Percentiles rank a stretch among this genome's conserved stretches.
phyloP scores from a whole-genome alignment of 805 yeast genomes.

The Starmerella apicola region DNA sequence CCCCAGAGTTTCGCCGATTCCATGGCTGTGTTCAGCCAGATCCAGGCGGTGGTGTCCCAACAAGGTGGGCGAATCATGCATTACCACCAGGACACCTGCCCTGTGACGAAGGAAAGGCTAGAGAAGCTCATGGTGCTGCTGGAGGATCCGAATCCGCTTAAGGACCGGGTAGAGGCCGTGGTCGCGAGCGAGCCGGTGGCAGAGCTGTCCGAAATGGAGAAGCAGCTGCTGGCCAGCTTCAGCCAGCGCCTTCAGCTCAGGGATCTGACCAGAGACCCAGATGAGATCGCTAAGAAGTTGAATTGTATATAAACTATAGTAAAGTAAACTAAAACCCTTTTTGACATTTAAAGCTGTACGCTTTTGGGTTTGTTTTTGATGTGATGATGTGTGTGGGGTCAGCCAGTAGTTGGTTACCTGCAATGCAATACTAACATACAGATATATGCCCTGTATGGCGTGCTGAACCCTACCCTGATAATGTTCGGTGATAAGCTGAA shows the following conservation, averaged over 20 bases:
- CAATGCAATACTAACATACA: too few relatives aligned
- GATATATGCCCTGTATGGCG: too few relatives aligned
- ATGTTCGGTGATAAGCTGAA: too few relatives aligned
- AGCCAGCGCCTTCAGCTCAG: not conserved
- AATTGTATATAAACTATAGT: too few relatives aligned
- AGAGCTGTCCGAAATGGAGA: constrained; percentile 10
- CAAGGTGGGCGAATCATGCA: constrained; percentile 22
- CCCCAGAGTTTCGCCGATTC: constrained; percentile 18
- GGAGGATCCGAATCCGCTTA: constrained; percentile 19
- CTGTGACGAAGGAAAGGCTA: constrained; percentile 26
- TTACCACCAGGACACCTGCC: constrained; percentile 25
- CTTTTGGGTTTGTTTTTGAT: too few relatives aligned
- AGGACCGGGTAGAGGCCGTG: constrained; percentile 6
- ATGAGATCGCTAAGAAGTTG: not conserved
- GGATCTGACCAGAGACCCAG: not conserved
- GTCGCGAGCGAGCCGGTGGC: constrained; percentile 6
- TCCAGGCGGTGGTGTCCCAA: constrained; percentile 12
- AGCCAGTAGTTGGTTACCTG: too few relatives aligned
- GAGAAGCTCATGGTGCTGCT: constrained; percentile 21
- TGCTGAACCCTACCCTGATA: too few relatives aligned
- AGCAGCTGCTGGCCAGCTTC: not conserved
- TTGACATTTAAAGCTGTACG: too few relatives aligned
- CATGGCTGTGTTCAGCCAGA: constrained; percentile 11
- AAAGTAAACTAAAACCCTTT: too few relatives aligned
- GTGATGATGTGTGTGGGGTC: too few relatives aligned